Conservation (phyloP, 345 rosid species). For the Cardamine chenopodiifolia region DNA sequence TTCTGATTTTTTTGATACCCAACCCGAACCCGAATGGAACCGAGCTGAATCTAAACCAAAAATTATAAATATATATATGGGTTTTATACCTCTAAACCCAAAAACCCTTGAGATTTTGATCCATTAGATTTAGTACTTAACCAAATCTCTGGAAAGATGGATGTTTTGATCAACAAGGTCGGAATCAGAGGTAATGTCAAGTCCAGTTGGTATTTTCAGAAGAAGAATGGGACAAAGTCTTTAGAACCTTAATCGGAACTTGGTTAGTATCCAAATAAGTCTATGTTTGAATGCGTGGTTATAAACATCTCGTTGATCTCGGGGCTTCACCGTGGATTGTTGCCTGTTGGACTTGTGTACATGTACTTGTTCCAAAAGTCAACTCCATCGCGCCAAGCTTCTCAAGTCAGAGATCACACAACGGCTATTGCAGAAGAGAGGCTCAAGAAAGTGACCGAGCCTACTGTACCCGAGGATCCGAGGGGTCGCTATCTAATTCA, state of each 20-base stretch:
- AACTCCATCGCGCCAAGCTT: too few relatives aligned
- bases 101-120: too few relatives aligned
- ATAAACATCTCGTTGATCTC: slow-evolving; percentile 61
- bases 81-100: too few relatives aligned
- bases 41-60: too few relatives aligned
- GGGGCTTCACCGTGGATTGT: slow-evolving; percentile 45
- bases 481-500: not conserved
- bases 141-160: slow-evolving; percentile 59
- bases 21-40: too few relatives aligned
- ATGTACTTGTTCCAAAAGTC: too few relatives aligned
- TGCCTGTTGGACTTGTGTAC: too few relatives aligned
- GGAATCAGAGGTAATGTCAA: slow-evolving; percentile 48
- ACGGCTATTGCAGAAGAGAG: slow-evolving; percentile 58
- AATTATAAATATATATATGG: too few relatives aligned
- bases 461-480: slow-evolving; percentile 40
- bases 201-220: slow-evolving; percentile 53
- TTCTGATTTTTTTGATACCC: too few relatives aligned
- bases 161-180: slow-evolving; percentile 61
- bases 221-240: slow-evolving; percentile 56
- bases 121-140: too few relatives aligned
- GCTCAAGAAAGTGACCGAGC: slow-evolving; percentile 49
- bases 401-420: slow-evolving; percentile 62
- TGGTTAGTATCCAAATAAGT: slow-evolving; percentile 67
- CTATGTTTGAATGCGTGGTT: slow-evolving; percentile 50
- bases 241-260: slow-evolving; percentile 55